Base-by-base conservation (phyloP, 805 yeast species). In the Maudiozyma turicensis region DNA sequence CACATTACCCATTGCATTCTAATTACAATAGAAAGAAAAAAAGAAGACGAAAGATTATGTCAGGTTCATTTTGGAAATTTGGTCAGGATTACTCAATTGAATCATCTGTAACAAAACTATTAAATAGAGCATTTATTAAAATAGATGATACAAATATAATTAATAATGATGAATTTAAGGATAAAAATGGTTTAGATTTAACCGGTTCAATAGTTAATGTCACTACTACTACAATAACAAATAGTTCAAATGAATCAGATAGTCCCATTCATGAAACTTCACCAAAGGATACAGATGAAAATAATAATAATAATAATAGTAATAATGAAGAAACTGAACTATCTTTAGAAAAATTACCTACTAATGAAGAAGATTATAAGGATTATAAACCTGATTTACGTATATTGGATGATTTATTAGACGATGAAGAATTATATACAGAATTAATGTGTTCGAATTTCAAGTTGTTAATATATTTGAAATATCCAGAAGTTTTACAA, bases 401-500 rank as follows among this genome's bases (percentile, higher is more conserved):
- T 2, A 63, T 72, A 9, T 64, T 81, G 51, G 78, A 76, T 43
- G 82, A 82, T 46, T 66, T 86, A 44, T 69, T 86, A 52, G 89
- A 84, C 59, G 90, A 85, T 56, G 83, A 80, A 42, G 89, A 83
- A 51, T 66, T 87, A 29, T 70, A 86, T 30, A 85, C 84, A 50
- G 91, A 86, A 61, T 70, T 86, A 38, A 68, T 82, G 52, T 78
- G 83, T 14, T 81, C 87, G 15, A 85, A 84, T 62, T 75, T 82
- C 43, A 82, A 84, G 61, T 73, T 91, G 45, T 72, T 90, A 39
- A 95, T 87, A 59, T 82, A 81, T 57, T 71, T 91, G 49, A 75
- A 91, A 54, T 86, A 86, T 62, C 88, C 91, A n/a, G 84, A 81
- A 46, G 78, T 86, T 14, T 65, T 91, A 52, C 74, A 72, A 49